These are phyloP conservation scores for Plenodomus tracheiphilus DNA, from an alignment of 2,329 filamentous ascomycete genomes.

Conservation along the genomic window DNA sequence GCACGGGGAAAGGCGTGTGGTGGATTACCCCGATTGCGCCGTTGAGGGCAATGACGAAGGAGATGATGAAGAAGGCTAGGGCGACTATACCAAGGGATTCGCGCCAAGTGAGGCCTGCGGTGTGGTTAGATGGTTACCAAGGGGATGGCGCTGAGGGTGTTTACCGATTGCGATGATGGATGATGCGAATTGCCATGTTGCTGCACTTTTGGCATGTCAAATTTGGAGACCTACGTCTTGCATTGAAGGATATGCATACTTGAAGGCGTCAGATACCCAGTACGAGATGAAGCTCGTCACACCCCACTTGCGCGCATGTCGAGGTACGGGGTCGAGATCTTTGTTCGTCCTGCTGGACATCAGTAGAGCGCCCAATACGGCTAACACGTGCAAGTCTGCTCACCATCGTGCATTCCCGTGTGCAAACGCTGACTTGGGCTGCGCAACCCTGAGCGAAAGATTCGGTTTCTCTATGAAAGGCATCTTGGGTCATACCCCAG, in stretches of 20 bases:
- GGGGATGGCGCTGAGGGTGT: neutral
- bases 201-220: constrained; percentile 36
- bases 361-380: neutral
- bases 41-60: constrained; percentile 63
- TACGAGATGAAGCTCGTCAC: constrained; percentile 53
- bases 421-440: constrained; percentile 52
- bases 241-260: constrained; percentile 29
- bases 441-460: constrained; percentile 47
- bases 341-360: constrained; percentile 46
- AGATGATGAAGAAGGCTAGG: constrained; percentile 57
- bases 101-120: constrained; percentile 56
- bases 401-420: constrained; percentile 44
- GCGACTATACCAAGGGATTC: constrained; percentile 60
- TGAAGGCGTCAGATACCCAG: constrained; percentile 58
- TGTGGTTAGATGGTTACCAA: neutral
- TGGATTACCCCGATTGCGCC: constrained; percentile 54
- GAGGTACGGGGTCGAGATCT: constrained; percentile 55
- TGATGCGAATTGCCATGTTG: constrained; percentile 57
- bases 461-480: constrained; percentile 43
- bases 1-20: constrained; percentile 61
- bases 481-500: no score
- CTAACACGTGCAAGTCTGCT: constrained; percentile 2
- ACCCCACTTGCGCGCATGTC: constrained; percentile 51
- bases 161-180: constrained; percentile 45
- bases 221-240: neutral